These are phyloP conservation scores for Apostasia ramifera DNA, from an alignment of 106 monocot genomes.

Conservation along the genomic window DNA sequence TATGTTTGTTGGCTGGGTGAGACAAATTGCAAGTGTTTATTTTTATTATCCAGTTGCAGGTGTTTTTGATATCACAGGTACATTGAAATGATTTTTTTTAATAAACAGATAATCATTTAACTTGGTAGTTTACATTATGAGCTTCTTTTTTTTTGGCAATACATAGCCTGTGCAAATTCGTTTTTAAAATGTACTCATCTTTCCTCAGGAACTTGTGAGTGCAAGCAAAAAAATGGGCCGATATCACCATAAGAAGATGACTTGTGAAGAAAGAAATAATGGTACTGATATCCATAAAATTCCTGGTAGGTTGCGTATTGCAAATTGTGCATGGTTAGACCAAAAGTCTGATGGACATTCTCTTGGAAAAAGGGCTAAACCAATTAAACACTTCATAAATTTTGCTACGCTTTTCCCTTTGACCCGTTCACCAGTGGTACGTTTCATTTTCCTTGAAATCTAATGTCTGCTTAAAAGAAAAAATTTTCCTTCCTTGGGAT, in stretches of 20 bases:
- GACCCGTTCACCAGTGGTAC: conserved; percentile 1
- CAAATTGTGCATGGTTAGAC: not conserved
- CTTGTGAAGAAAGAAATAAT: not conserved
- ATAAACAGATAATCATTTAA: too few species aligned
- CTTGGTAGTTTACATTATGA: too few species aligned
- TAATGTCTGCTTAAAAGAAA: not conserved
- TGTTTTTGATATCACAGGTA: too few species aligned
- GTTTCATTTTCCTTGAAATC: not conserved
- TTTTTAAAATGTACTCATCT: too few species aligned
- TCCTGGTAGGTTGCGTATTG: not conserved
- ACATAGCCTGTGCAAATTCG: too few species aligned
- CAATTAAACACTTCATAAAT: not conserved
- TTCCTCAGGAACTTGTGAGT: not conserved
- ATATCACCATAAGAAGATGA: not conserved
- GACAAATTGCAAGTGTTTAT: too few species aligned
- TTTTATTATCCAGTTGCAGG: too few species aligned
- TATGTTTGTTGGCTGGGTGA: too few species aligned
- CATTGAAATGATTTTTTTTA: too few species aligned
- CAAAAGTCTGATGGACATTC: not conserved
- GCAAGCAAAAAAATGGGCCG: not conserved
- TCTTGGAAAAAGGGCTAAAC: conserved; percentile 1
- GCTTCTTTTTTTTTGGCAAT: too few species aligned
- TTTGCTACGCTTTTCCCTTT: conserved; percentile 1
- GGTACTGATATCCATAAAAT: not conserved
- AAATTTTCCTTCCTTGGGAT: too few species aligned